Evolutionary conservation across 257 asterid species (phyloP), one percentile per base, ranked within the genome.

Genomic region (Striga asiatica): DNA sequence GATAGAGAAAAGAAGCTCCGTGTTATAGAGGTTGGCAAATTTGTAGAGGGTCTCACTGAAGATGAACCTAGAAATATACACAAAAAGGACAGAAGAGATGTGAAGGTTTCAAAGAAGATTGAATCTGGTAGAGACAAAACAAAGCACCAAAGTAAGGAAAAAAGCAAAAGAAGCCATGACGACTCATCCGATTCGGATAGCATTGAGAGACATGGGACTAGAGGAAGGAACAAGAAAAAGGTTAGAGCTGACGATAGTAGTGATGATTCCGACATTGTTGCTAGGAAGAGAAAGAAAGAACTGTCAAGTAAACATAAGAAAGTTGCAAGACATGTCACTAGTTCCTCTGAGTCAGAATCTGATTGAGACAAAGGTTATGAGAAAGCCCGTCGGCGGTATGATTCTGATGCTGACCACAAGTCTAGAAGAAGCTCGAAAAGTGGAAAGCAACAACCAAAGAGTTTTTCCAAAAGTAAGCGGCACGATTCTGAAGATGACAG

Each of bases 181-280:
- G 75, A 64, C 19, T 77, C 82, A 18, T 79, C 79, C 10, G 81
- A 78, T 45, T 68, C 76, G 0, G 88, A 67, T 43, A 50, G 70
- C 47, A 31, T 12, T 11, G 46, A 23, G 54, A 70, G 66, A 68
- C 58, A 11, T 64, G 66, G 14, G 28, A 37, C 64, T 49, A 65
- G 54, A 55, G 47, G 42, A 27, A 78, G 71, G n/a, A 32, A 46
- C 22, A 54, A 48, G n/a, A n/a, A n/a, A n/a, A n/a, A n/a, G n/a
- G n/a, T n/a, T 48, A 50, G 59, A 14, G 63, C 22, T 24, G 31
- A 55, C 17, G 74, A 54, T 60, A 48, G 71, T 8, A 68, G 66
- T 78, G 76, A 67, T 66, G 88, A 65, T 71, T 79, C 89, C 37
- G 89, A 74, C 60, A 31, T n/a, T 52, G 74, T 39, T 61, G 59